Evolutionary conservation across 2,329 filamentous ascomycete species (phyloP).

Genomic region (Aspergillus thermomutatus): DNA sequence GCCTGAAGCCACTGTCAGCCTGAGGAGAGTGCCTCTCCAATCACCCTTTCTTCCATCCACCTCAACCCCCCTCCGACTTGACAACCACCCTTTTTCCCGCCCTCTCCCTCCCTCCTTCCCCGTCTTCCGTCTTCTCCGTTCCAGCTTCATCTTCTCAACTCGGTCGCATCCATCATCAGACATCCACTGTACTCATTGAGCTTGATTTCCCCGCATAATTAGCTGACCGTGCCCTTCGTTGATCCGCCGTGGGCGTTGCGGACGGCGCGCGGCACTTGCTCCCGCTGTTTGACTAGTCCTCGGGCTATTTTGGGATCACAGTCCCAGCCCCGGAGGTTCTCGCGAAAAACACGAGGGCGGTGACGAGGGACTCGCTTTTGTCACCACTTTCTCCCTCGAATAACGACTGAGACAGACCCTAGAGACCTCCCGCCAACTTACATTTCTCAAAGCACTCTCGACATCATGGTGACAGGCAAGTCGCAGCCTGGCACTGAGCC

Average conservation of each 20-base stretch:
- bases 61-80: conserved; percentile 5
- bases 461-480: conserved; percentile 37
- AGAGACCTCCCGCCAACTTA: conserved; percentile 3
- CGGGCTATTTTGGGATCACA: conserved; percentile 29
- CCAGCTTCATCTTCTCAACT: conserved; percentile 1
- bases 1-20: background rate
- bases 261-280: conserved; percentile 17
- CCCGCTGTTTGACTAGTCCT: conserved; percentile 17
- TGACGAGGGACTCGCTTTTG: conserved; percentile 24
- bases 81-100: conserved; percentile 7
- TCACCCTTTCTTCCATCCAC: conserved; percentile 3
- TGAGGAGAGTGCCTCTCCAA: background rate
- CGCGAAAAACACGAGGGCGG: conserved; percentile 26
- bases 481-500: conserved; percentile 33
- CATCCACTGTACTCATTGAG: background rate
- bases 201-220: background rate
- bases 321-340: conserved; percentile 30
- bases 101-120: conserved; percentile 1
- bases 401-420: background rate
- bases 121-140: conserved; percentile 2
- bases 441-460: conserved; percentile 2
- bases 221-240: background rate
- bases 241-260: background rate
- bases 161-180: conserved; percentile 3
- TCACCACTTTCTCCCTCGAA: background rate